A percentile compares a stretch with the other conserved stretches of the same genome.
phyloP scores from a whole-genome alignment of 202 grass and related monocot species.

The Panicum hallii region DNA sequence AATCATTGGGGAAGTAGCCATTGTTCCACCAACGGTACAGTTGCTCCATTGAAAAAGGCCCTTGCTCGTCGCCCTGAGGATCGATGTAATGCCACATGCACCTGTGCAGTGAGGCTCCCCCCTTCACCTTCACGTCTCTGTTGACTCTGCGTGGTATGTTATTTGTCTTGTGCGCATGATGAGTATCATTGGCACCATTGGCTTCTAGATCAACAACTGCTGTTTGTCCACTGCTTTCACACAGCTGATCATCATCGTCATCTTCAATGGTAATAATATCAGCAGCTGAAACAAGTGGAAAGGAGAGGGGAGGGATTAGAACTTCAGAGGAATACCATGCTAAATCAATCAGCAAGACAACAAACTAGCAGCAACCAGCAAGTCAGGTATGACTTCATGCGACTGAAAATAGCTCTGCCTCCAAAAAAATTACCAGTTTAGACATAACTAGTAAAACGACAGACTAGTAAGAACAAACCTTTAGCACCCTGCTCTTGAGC shows the following conservation, averaged over 20 bases:
- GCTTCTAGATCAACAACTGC: slow-evolving; percentile 35
- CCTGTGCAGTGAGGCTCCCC: neutral
- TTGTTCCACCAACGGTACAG: slow-evolving; percentile 46
- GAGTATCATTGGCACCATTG: neutral
- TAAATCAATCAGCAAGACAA: neutral
- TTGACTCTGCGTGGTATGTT: neutral
- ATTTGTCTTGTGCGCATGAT: neutral
- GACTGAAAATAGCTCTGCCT: neutral
- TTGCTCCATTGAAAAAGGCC: slow-evolving; percentile 59
- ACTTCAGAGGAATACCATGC: slow-evolving; percentile 12
- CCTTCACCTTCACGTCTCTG: neutral
- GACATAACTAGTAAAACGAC: neutral
- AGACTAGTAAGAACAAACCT: slow-evolving; percentile 34
- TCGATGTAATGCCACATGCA: slow-evolving; percentile 69
- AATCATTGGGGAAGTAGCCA: slow-evolving; percentile 55
- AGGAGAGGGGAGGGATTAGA: neutral
- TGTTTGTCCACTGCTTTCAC: slow-evolving; percentile 8
- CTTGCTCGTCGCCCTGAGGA: slow-evolving; percentile 56
- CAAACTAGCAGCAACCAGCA: neutral
- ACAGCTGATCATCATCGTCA: slow-evolving; percentile 3
- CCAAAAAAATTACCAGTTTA: neutral
- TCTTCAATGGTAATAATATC: slow-evolving; percentile 50
- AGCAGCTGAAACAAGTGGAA: slow-evolving; percentile 23
- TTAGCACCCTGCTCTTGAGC: slow-evolving; percentile 24
- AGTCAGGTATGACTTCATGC: neutral